Conservation (phyloP, 805 yeast genomes). For the Wickerhamiella kazuoi region DNA sequence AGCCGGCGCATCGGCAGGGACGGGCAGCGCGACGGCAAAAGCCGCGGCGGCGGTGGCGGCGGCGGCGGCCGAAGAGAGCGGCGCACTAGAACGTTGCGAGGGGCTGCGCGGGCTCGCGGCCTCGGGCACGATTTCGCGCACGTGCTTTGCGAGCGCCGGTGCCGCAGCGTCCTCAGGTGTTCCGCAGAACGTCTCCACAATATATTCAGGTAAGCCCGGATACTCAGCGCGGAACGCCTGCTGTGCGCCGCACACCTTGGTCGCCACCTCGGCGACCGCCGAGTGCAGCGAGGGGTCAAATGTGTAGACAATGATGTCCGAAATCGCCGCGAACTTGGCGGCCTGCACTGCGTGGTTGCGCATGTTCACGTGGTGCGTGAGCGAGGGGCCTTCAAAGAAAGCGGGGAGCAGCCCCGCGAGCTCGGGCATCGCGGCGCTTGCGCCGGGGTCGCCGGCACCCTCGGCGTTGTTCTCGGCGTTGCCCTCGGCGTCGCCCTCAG, state of each 20-base stretch:
- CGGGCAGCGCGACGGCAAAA: too few relatives aligned
- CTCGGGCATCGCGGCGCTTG: too few relatives aligned
- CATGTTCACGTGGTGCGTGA: conserved; percentile 53
- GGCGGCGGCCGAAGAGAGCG: too few relatives aligned
- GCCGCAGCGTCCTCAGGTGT: conserved; percentile 25
- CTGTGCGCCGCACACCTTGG: conserved; percentile 2
- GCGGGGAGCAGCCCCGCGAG: too few relatives aligned
- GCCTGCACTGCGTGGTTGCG: conserved; percentile 78
- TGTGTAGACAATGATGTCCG: conserved; percentile 67
- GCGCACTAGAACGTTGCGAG: too few relatives aligned
- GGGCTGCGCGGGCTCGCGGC: too few relatives aligned
- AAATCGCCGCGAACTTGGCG: conserved; percentile 53
- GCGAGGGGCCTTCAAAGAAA: conserved; percentile 39
- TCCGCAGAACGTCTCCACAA: conserved; percentile 8
- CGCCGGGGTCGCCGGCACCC: too few relatives aligned
- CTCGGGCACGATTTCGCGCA: too few relatives aligned
- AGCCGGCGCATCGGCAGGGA: background rate
- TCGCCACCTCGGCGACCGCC: conserved; percentile 5
- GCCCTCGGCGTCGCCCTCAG: conserved; percentile 10
- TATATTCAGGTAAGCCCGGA: conserved; percentile 2
- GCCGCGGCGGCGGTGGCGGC: too few relatives aligned
- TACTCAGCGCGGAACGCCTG: conserved; percentile 9
- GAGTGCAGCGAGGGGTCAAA: conserved; percentile 21
- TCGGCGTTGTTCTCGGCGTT: too few relatives aligned
- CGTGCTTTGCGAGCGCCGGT: background rate